Evolutionary conservation across 371 early-diverging fungal genomes (phyloP), one percentile per base, ranked within the genome.

Genomic region (Mortierella sp.): DNA sequence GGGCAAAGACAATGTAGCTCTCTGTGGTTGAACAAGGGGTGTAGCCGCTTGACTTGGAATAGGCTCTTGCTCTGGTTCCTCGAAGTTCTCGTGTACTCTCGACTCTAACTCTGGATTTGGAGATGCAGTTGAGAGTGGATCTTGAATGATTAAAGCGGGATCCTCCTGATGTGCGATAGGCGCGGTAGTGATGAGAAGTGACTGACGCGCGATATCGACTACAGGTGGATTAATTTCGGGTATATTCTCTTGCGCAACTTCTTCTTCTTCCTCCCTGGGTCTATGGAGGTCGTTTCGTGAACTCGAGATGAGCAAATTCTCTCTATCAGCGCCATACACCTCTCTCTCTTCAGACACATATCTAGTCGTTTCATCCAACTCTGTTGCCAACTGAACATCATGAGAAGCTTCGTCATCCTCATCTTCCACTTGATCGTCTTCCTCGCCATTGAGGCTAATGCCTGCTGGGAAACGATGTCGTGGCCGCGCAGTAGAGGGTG

Each of bases 401-500:
- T 43, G 47, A 4, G 55, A 39, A 10, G 28, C 72, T 58, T 22
- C 52, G 10, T 37, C 61, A 32, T 45, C 26, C 11, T 3, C 64
- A 6, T 63, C 74, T 2, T 74, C 74, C 5, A 43, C 60, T 12
- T 63, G 57, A 14, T 66, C 74, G 0, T 68, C 75, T 6, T 75
- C 75, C 24, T 64, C 71, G 10, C 68, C 54, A 14, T 47, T 14
- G 24, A 79, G 75, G 5, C 68, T 66, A 22, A 79, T 55, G 1
- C 79, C 75, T 9, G 75, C 71, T n/a, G 79, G 79, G 70, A 79
- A 79, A 0, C 79, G 74, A n/a, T 55, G 66, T 18, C 71, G 66
- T 47, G 79, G 79, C 51, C 79, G 75, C 11, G 75, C 75, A 20
- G 75, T 79, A 3, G 79, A 79, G 0, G 79, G 79, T n/a, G 79